Evolutionary conservation across 2,329 filamentous ascomycete genomes (phyloP).

Genomic region (Scortechinia acanthostroma): DNA sequence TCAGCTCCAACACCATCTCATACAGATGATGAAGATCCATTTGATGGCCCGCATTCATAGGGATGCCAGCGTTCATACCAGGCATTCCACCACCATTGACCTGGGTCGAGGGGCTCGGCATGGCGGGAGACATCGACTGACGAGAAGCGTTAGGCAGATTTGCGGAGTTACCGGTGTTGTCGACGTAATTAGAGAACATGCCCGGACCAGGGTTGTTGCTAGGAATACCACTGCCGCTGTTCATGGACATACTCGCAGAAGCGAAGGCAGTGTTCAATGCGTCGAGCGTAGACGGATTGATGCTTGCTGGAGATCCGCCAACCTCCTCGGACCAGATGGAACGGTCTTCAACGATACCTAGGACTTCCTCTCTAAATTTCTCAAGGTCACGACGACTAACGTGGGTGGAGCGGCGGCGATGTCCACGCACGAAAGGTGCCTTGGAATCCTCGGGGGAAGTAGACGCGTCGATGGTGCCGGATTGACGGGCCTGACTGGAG

Average conservation of each 20-base stretch:
- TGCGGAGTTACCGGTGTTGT: constrained; percentile 16
- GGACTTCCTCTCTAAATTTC: constrained; percentile 22
- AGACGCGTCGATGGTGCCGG: constrained; percentile 4
- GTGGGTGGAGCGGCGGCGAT: constrained; percentile 28
- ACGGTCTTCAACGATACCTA: constrained; percentile 15
- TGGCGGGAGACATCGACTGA: constrained; percentile 16
- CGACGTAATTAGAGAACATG: constrained; percentile 20
- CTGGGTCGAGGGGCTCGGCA: constrained; percentile 12
- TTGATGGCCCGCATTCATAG: constrained; percentile 37
- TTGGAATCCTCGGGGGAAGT: constrained; percentile 16
- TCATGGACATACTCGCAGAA: constrained; percentile 21
- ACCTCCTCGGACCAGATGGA: neutral
- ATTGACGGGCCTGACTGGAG: too few species aligned
- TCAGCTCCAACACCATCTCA: constrained; percentile 37
- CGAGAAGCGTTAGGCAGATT: constrained; percentile 14
- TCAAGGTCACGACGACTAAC: constrained; percentile 25
- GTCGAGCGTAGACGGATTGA: constrained; percentile 12
- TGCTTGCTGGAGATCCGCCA: neutral
- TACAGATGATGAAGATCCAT: constrained; percentile 40
- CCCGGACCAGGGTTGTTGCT: constrained; percentile 14
- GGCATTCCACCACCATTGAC: constrained; percentile 22
- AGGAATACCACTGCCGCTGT: constrained; percentile 16
- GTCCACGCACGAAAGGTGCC: constrained; percentile 22
- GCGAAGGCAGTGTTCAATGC: constrained; percentile 23
- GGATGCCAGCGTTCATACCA: constrained; percentile 23